A percentile compares a stretch with the other conserved stretches of the same genome.
phyloP scores from a whole-genome alignment of 768 basidiomycete species.

The Rhodotorula babjevae region DNA sequence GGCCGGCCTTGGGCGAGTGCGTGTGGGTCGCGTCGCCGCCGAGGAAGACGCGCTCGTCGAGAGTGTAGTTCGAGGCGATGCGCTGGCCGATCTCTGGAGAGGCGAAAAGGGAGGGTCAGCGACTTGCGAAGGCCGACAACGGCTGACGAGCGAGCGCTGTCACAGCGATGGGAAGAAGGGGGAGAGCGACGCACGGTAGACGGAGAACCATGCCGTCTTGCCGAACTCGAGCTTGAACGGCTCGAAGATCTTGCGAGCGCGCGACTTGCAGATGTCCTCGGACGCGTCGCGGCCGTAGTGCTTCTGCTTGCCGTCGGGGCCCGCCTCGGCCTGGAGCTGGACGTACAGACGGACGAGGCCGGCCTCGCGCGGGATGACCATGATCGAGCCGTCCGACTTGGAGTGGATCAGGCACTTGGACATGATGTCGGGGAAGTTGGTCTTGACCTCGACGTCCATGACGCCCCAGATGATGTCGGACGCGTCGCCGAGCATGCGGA shows the following conservation, averaged over 20 bases:
- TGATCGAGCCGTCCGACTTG: conserved; percentile 54
- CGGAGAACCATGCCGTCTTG: conserved; percentile 43
- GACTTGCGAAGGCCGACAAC: no score
- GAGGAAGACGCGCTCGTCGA: conserved; percentile 43
- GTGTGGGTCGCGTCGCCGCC: conserved; percentile 43
- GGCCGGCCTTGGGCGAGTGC: conserved; percentile 44
- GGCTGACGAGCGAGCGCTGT: no score
- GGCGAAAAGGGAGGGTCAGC: no score
- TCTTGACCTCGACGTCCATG: conserved; percentile 47
- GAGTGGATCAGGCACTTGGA: conserved; percentile 59
- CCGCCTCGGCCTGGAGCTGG: conserved; percentile 36
- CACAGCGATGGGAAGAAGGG: no score
- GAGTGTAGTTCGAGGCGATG: conserved; percentile 43
- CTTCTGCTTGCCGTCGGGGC: conserved; percentile 35
- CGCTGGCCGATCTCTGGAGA: conserved; percentile 42
- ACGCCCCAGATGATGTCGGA: conserved; percentile 61
- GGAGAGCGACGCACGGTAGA: conserved; percentile 37
- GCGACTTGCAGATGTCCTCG: conserved; percentile 42
- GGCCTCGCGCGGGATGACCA: conserved; percentile 62
- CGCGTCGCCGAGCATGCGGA: conserved; percentile 74
- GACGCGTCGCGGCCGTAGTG: conserved; percentile 39
- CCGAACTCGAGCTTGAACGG: conserved; percentile 44
- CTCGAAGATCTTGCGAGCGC: conserved; percentile 42
- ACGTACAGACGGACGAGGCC: conserved; percentile 42
- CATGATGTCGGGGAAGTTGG: conserved; percentile 67